These are phyloP conservation scores for Vitis vinifera DNA, from an alignment of 164 flowering plant genomes.

Conservation along the genomic window ASM3070453v1 NC_081811.1:27163501-27164000, in stretches of 20 bases:
- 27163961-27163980: constrained; percentile 8
- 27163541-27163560: constrained; percentile 9
- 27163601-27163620: constrained; percentile 44
- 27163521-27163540: no score
- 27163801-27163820: constrained; percentile 5
- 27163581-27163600: constrained; percentile 47
- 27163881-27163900: constrained; percentile 21
- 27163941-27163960: constrained; percentile 6
- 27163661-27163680: constrained; percentile 50
- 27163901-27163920: constrained; percentile 34
- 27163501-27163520: no score
- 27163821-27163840: constrained; percentile 17
- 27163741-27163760: constrained; percentile 5
- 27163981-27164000: constrained; percentile 13
- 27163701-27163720: constrained; percentile 22
- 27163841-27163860: constrained; percentile 26
- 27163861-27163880: constrained; percentile 21
- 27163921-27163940: constrained; percentile 36
- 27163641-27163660: constrained; percentile 44
- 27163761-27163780: constrained; percentile 14
- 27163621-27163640: constrained; percentile 33
- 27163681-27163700: constrained; percentile 32
- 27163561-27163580: constrained; percentile 29
- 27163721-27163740: constrained; percentile 22
- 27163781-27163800: not conserved